A percentile compares a stretch with the other conserved stretches of the same genome.
These are phyloP conservation scores for Paraphoma sp. DNA, from an alignment of 2,329 filamentous ascomycete genomes.

Conservation along the genomic window DNA sequence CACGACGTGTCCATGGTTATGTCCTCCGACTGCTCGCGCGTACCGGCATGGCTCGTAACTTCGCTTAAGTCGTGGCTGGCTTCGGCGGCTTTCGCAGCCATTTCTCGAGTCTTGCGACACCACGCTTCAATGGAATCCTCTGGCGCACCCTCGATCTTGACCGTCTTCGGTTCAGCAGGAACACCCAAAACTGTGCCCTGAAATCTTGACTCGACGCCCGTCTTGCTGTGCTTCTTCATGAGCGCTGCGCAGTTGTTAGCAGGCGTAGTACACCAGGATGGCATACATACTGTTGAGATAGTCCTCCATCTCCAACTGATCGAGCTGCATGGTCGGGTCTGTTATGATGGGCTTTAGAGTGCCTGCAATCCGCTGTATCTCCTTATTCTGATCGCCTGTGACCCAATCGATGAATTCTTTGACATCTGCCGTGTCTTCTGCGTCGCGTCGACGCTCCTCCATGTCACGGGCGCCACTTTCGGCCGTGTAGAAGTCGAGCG, in stretches of 20 bases:
- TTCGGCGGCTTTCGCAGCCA: conserved; percentile 28
- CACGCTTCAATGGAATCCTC: conserved; percentile 72
- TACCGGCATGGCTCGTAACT: conserved; percentile 19
- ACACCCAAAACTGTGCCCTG: conserved; percentile 84
- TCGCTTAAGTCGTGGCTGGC: conserved; percentile 25
- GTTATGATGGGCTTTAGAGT: conserved; percentile 56
- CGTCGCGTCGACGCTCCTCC: conserved; percentile 55
- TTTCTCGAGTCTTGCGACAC: conserved; percentile 50
- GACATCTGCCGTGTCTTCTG: conserved; percentile 81
- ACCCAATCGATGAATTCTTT: conserved; percentile 83
- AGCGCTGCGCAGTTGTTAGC: conserved; percentile 61
- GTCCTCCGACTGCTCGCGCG: conserved; percentile 28
- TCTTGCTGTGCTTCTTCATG: conserved; percentile 92
- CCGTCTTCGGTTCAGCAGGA: conserved; percentile 70
- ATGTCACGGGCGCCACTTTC: conserved; percentile 49
- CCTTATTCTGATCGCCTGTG: conserved; percentile 72
- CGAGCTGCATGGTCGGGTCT: conserved; percentile 56
- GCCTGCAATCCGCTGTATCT: conserved; percentile 81
- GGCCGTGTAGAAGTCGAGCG: conserved; percentile 51
- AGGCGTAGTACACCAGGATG: conserved; percentile 6
- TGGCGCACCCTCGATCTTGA: conserved; percentile 80
- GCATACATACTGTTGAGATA: conserved; percentile 51
- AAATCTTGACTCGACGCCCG: conserved; percentile 84
- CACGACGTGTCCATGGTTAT: conserved; percentile 35
- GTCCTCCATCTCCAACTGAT: conserved; percentile 53